Evolutionary conservation across 768 basidiomycete species (phyloP), one percentile per base, ranked within the genome.

Genomic region (Lentinus tigrinus): DNA sequence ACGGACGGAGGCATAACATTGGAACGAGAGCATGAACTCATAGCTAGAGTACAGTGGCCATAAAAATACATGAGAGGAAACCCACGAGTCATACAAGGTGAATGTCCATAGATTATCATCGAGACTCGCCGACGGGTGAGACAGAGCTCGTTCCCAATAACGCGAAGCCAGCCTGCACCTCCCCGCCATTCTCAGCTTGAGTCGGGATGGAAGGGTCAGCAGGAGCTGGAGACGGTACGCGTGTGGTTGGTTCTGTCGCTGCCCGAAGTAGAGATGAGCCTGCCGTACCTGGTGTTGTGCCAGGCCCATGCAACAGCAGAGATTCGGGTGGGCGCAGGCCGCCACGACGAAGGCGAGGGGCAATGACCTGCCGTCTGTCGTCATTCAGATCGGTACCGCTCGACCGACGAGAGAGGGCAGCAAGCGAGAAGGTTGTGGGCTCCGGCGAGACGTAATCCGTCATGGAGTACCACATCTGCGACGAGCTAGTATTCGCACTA

Each of bases 301-400:
- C 31, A 31, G 31, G 31, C 6, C 31, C 31, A 31, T 31, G 31
- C 31, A 31, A 31, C 11, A 86, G 66, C 62, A 86, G 70, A 1
- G 82, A 80, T 64, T 89, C 88, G 0, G 86, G 85, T 4, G 87
- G 81, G 5, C 83, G 81, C 4, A 89, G 66, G 2, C 86, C 84
- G n/a, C 88, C 85, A 3, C 88, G 81, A 47, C 88, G 82, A 42
- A 89, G 72, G 40, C 85, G 80, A 4, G 87, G 85, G 4, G 62
- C 60, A 50, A 65, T 47, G 14, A 58, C 60, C 17, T 56, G 61
- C 16, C 62, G 57, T 10, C 62, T 28, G 16, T 63, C 63, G n/a
- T 42, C 46, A 17, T 56, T 51, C 26, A 40, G 24, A 8, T 65
- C 64, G 14, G 44, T 28, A 11, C 40, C 42, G 19, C 19, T 54